phyloP scores from a whole-genome alignment of 1,284 basidiomycete species.

The Sanghuangporus weigelae region DNA sequence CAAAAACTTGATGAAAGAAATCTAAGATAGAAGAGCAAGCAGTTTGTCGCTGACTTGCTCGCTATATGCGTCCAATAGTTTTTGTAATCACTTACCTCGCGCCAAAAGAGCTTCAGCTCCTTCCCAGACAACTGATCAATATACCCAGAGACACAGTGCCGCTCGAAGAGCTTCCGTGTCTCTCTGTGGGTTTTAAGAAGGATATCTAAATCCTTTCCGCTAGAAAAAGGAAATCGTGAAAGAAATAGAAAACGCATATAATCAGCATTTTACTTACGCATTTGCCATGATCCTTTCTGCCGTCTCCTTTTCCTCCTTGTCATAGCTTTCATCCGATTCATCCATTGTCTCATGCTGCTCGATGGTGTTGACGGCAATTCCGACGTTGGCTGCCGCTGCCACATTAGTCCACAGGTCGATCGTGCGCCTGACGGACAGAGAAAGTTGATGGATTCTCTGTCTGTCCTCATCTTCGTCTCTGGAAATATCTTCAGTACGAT shows the following conservation, averaged over 20 bases:
- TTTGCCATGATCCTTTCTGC: not conserved
- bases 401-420: no score
- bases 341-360: not conserved
- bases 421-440: no score
- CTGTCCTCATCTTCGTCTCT: not conserved
- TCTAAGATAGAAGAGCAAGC: no score
- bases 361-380: not conserved
- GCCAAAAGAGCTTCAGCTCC: not conserved
- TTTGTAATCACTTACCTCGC: no score
- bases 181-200: not conserved
- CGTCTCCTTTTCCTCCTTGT: not conserved
- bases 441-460: not conserved
- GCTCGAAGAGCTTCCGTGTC: not conserved
- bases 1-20: no score
- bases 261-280: no score
- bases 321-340: not conserved
- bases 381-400: not conserved
- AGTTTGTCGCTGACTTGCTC: no score
- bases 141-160: not conserved
- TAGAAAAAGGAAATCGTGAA: not conserved
- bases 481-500: not conserved
- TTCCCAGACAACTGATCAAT: not conserved
- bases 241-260: not conserved
- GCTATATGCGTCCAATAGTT: no score
- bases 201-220: not conserved